A percentile compares a stretch with the other conserved stretches of the same genome.
Evolutionary conservation across 768 basidiomycete species (phyloP).

Genomic region (Boletus patriciae): DNA sequence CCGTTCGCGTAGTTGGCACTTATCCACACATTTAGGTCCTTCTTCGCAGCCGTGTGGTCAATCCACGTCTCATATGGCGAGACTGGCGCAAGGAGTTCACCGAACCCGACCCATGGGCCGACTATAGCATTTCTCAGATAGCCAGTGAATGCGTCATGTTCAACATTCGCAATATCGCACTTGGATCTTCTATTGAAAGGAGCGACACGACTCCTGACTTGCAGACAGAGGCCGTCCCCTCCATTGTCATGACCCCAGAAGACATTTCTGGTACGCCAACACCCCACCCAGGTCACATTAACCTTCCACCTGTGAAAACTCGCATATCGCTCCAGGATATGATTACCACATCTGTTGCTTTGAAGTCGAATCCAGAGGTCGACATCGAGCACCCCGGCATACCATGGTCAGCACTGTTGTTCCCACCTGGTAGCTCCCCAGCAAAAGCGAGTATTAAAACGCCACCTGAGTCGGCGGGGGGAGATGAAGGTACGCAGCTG

Average conservation of each 20-base stretch:
- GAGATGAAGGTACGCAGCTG: slow-evolving; percentile 24
- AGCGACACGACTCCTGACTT: slow-evolving; percentile 2
- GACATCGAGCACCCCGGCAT: slow-evolving; percentile 54
- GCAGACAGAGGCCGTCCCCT: slow-evolving; percentile 1
- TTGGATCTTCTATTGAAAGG: slow-evolving; percentile 37
- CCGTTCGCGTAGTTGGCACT: slow-evolving; percentile 1
- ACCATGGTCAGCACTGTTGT: slow-evolving; percentile 51
- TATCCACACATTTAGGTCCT: slow-evolving; percentile 47
- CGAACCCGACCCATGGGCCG: slow-evolving; percentile 64
- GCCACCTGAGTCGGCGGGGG: slow-evolving; percentile 18
- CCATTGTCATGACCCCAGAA: slow-evolving; percentile 16
- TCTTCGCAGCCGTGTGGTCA: slow-evolving; percentile 69
- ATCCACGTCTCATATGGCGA: slow-evolving; percentile 68
- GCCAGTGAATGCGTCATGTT: slow-evolving; percentile 70
- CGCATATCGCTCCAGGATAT: slow-evolving; percentile 73
- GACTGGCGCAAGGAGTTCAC: slow-evolving; percentile 64
- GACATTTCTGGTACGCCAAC: slow-evolving; percentile 27
- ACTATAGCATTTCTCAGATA: slow-evolving; percentile 60
- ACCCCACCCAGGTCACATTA: slow-evolving; percentile 37
- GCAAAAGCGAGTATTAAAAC: slow-evolving; percentile 18
- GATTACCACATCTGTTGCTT: slow-evolving; percentile 66
- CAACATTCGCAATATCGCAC: slow-evolving; percentile 54
- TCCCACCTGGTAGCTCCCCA: slow-evolving; percentile 36
- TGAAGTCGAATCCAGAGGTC: slow-evolving; percentile 69
- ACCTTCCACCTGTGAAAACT: slow-evolving; percentile 31